A percentile compares a stretch with the other conserved stretches of the same genome.
Evolutionary conservation across 2,329 filamentous ascomycete genomes (phyloP).

Genomic region (Hypoxylon sp.): DNA sequence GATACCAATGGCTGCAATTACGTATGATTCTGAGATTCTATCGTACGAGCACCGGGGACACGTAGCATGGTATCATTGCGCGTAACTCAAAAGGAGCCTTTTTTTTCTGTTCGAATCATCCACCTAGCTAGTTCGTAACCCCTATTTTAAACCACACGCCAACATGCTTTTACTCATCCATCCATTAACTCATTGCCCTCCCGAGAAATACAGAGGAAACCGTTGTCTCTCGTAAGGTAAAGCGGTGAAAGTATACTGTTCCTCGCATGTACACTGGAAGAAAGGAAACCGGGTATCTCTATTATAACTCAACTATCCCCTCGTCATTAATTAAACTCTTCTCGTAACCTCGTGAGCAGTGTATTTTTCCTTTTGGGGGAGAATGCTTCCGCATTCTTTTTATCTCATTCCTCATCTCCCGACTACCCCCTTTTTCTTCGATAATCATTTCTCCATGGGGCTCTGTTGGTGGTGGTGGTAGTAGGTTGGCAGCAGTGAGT

Average conservation of each 20-base stretch:
- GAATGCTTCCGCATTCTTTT: too few relatives aligned
- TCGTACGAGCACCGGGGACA: too few relatives aligned
- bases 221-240: too few relatives aligned
- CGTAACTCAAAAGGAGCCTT: too few relatives aligned
- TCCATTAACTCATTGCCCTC: neutral
- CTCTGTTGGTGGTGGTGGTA: neutral
- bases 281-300: conserved; percentile 17
- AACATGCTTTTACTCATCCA: neutral
- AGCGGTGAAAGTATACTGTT: conserved; percentile 7
- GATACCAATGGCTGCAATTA: neutral
- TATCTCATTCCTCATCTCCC: too few relatives aligned
- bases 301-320: conserved; percentile 10
- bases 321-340: neutral
- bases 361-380: neutral
- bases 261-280: neutral
- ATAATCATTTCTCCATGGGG: neutral
- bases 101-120: neutral
- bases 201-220: neutral
- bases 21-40: neutral
- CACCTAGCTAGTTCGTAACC: neutral
- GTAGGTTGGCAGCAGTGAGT: too few relatives aligned
- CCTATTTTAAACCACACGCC: neutral
- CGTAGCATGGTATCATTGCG: too few relatives aligned
- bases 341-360: conserved; percentile 8
- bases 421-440: too few relatives aligned